Base-by-base conservation (phyloP, 164 flowering plant genomes). In the Berberis thunbergii region DNA sequence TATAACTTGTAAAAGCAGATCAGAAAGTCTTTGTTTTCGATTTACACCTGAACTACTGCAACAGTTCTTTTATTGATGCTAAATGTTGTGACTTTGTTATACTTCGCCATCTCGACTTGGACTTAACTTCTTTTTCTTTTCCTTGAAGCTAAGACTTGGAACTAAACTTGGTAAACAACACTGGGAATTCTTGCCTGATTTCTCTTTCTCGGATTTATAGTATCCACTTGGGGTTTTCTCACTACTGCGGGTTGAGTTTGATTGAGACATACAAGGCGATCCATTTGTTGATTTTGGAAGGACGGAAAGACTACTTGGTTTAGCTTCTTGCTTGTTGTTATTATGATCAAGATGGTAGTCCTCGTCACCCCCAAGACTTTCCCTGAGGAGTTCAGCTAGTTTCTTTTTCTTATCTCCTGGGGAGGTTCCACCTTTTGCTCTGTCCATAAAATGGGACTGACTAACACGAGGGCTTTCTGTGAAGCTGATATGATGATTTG, bases 101-200 rank as follows among this genome's bases (percentile, higher is more conserved):
- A 9, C 5, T 26, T 41, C 59, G 38, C 43, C 41, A 56, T 9
- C 13, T 12, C 4, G 59, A 56, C 39, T 64, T 54, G 89, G 80
- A 71, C 69, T 82, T 69, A 59, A 70, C 57, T 46, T 76, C 80
- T 71, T 86, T 80, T 75, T 88, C 75, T 79, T 82, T 65, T 78
- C 88, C 43, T 41, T 70, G 44, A 73, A 86, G 73, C 86, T 79
- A 7, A 79, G 73, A 56, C 69, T 80, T 2, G 80, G 74, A 57
- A 70, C 65, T 69, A 89, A 67, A 68, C 84, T 72, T 0, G 96
- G 95, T 49, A 92, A 77, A 70, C 98, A 92, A 68, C 95, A 81
- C 26, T 77, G 84, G 38, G 60, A 55, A 7, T 78, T 59, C 68
- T 69, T 81, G 6, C 62, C 0, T 2, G 78, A 62, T 70, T 76